Evolutionary conservation across 306 rosid genomes (phyloP).

Genomic region (Abrus precatorius): DNA sequence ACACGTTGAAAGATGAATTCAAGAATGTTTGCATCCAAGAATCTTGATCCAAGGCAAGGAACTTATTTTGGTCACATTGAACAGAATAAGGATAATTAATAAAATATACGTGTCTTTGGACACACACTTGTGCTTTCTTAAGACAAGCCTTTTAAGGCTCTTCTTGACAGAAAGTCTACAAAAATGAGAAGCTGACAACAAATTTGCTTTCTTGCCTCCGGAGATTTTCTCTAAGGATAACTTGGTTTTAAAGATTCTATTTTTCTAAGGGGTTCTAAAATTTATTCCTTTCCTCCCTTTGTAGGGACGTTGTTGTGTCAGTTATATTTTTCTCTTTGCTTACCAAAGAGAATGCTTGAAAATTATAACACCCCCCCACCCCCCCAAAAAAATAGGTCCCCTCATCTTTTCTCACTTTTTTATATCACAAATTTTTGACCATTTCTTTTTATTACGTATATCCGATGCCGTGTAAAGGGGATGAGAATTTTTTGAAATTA

Average conservation of each 20-base stretch:
- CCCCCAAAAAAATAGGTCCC: too few species aligned
- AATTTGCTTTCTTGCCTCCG: slow-evolving; percentile 37
- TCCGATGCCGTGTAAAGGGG: too few species aligned
- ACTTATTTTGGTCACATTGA: slow-evolving; percentile 18
- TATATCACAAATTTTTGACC: too few species aligned
- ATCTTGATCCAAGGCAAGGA: background rate
- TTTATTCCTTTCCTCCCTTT: slow-evolving; percentile 67
- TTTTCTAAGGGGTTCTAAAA: slow-evolving; percentile 41
- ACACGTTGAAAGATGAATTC: slow-evolving; percentile 11
- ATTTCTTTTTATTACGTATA: too few species aligned
- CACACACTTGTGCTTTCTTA: slow-evolving; percentile 45
- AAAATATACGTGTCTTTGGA: slow-evolving; percentile 52
- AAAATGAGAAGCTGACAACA: slow-evolving; percentile 44
- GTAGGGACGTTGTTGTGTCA: slow-evolving; percentile 31
- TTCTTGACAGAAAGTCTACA: slow-evolving; percentile 48
- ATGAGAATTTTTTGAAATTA: too few species aligned
- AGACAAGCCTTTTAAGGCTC: slow-evolving; percentile 41
- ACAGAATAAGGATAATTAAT: slow-evolving; percentile 16
- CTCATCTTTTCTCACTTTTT: too few species aligned
- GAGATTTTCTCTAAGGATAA: slow-evolving; percentile 52
- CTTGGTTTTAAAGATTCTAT: slow-evolving; percentile 60
- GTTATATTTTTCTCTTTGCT: slow-evolving; percentile 25
- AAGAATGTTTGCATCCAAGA: background rate
- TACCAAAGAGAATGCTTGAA: background rate
- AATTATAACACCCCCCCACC: too few species aligned